phyloP scores from a whole-genome alignment of 2,329 filamentous ascomycete genomes.

The Alternaria viburni region DNA sequence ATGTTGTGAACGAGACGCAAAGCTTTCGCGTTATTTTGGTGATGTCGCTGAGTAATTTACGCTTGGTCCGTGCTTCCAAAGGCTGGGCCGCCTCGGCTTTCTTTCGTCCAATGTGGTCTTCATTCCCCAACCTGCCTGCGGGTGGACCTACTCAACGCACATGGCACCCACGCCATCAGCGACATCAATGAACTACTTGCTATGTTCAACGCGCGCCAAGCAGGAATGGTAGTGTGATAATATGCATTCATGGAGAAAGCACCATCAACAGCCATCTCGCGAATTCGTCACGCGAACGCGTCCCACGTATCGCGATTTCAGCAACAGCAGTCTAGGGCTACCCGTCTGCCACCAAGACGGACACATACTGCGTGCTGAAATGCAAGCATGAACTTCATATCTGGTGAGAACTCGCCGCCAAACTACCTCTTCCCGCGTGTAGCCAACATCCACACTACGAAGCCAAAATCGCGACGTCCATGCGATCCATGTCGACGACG shows the following conservation, averaged over 20 bases:
- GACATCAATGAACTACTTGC: not conserved
- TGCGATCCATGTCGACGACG: conserved; percentile 72
- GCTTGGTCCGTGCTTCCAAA: conserved; percentile 20
- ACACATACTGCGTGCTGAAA: not conserved
- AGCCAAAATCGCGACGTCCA: conserved; percentile 51
- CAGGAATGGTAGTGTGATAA: not conserved
- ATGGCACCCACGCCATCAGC: not conserved
- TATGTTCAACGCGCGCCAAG: not conserved
- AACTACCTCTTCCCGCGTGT: conserved; percentile 14
- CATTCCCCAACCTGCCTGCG: not conserved
- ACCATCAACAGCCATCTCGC: not conserved
- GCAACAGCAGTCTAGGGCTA: not conserved
- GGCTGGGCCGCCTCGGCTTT: conserved; percentile 7
- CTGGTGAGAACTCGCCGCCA: conserved; percentile 19
- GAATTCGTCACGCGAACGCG: not conserved
- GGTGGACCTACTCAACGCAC: not conserved
- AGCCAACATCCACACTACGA: conserved; percentile 8
- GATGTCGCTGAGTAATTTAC: conserved; percentile 30
- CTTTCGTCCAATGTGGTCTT: conserved; percentile 21
- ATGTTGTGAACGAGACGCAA: not conserved
- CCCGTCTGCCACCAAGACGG: not conserved
- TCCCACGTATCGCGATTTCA: not conserved
- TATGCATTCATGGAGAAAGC: not conserved
- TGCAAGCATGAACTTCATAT: conserved; percentile 21
- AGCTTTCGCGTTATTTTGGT: conserved; percentile 17